Conservation (phyloP, 495 filamentous ascomycete genomes). For the Xeromyces bisporus region DNA sequence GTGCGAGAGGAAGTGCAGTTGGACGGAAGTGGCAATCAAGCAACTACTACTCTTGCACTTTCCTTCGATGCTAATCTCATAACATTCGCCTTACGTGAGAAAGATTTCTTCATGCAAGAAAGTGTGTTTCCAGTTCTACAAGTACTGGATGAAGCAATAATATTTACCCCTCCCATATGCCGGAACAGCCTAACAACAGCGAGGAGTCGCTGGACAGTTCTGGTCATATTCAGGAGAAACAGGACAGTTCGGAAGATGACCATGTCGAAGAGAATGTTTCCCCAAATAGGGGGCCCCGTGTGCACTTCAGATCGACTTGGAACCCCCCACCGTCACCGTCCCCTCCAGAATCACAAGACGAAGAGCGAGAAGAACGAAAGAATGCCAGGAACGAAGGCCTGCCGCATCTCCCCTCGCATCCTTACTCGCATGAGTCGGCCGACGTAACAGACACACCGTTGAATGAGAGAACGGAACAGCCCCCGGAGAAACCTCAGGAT, state of each 20-base stretch:
- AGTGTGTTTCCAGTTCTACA: no score
- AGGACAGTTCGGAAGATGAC: not conserved
- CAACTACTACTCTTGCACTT: no score
- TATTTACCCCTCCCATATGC: not conserved
- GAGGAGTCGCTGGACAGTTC: not conserved
- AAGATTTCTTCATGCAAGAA: no score
- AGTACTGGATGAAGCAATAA: no score
- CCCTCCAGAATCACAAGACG: not conserved
- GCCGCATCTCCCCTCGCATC: constrained; percentile 5
- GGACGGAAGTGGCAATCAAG: no score
- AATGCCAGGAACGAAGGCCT: constrained; percentile 1
- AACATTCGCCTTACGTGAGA: no score
- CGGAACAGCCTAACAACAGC: not conserved
- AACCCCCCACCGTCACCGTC: not conserved
- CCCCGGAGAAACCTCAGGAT: not conserved
- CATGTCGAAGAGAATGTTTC: not conserved
- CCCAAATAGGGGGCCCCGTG: not conserved
- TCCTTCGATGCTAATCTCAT: no score
- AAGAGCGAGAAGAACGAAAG: constrained; percentile 3
- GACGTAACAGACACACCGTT: constrained; percentile 8
- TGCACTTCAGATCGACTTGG: constrained; percentile 8
- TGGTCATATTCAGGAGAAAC: not conserved
- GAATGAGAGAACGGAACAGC: constrained; percentile 3
- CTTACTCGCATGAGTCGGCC: constrained; percentile 6
- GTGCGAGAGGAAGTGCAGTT: no score